Evolutionary conservation across 2,329 filamentous ascomycete genomes (phyloP).

Genomic region (Pseudogymnoascus sp.): DNA sequence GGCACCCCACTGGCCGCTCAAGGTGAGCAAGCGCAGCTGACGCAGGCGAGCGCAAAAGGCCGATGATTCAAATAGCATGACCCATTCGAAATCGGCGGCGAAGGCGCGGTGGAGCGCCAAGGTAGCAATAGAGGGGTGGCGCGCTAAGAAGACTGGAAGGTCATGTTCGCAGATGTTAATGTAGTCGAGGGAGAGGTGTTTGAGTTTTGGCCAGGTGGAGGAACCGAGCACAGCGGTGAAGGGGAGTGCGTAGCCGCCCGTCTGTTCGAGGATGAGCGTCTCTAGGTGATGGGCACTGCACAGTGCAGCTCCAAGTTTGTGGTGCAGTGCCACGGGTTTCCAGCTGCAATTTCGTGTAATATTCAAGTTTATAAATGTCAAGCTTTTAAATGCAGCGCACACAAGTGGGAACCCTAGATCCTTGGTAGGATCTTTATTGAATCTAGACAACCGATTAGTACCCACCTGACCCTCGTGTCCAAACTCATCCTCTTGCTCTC

Average conservation of each 20-base stretch:
- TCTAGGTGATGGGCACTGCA: not conserved
- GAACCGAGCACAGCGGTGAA: not conserved
- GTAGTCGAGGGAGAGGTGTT: not conserved
- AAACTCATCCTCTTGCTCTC: not conserved
- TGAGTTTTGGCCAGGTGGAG: not conserved
- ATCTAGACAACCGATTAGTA: not conserved
- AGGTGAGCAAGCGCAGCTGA: not conserved
- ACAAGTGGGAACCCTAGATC: not conserved
- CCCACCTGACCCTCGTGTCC: no score
- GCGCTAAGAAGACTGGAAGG: not conserved
- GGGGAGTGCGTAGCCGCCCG: not conserved
- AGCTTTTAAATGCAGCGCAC: not conserved
- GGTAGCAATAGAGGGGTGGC: not conserved
- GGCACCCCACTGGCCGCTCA: not conserved
- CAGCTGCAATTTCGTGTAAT: not conserved
- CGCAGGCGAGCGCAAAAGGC: not conserved
- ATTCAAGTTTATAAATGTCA: not conserved
- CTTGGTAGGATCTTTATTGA: not conserved
- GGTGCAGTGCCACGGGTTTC: not conserved
- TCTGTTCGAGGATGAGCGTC: not conserved
- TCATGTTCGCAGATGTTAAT: not conserved
- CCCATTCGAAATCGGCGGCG: not conserved
- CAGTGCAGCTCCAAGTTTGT: not conserved
- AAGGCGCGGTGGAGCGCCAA: not conserved
- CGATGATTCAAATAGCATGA: not conserved